These are phyloP conservation scores for Coleophoma eucalyptorum DNA, from an alignment of 2,329 filamentous ascomycete species.

Conservation along the genomic window DNA sequence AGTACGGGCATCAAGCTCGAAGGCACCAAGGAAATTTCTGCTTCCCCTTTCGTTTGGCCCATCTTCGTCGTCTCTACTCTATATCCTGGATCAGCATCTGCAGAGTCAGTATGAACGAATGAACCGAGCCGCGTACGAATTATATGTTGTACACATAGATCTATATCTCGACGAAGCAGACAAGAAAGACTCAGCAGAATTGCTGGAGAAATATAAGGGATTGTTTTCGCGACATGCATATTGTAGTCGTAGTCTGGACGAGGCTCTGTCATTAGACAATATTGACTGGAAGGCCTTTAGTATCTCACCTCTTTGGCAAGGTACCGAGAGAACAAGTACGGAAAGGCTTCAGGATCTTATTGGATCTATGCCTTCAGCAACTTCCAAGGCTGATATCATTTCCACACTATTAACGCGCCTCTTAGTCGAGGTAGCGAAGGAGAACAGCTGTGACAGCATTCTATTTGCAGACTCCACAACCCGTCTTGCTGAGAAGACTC, in stretches of 20 bases:
- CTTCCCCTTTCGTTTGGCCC: constrained; percentile 80
- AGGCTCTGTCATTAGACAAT: constrained; percentile 47
- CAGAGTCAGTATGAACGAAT: constrained; percentile 61
- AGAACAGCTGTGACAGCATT: constrained; percentile 61
- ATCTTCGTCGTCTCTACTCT: constrained; percentile 73
- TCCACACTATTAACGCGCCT: constrained; percentile 69
- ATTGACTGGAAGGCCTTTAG: constrained; percentile 50
- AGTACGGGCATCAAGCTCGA: constrained; percentile 33
- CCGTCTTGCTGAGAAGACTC: constrained; percentile 77
- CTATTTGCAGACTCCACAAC: constrained; percentile 87
- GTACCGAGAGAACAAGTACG: constrained; percentile 16
- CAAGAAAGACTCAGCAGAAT: constrained; percentile 20
- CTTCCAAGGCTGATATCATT: constrained; percentile 71
- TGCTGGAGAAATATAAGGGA: constrained; percentile 43
- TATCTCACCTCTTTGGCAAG: constrained; percentile 10
- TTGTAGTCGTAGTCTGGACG: constrained; percentile 58
- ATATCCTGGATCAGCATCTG: constrained; percentile 70
- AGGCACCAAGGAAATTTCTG: constrained; percentile 49
- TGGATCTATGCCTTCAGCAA: constrained; percentile 62
- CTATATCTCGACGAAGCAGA: constrained; percentile 22
- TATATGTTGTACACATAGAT: constrained; percentile 53
- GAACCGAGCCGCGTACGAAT: constrained; percentile 62
- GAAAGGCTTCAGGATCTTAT: constrained; percentile 44
- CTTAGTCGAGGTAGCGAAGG: constrained; percentile 61
- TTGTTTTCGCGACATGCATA: constrained; percentile 66